These are phyloP conservation scores for Tricholoma flavovirens DNA, from an alignment of 768 basidiomycete species.

Conservation along the genomic window DNA sequence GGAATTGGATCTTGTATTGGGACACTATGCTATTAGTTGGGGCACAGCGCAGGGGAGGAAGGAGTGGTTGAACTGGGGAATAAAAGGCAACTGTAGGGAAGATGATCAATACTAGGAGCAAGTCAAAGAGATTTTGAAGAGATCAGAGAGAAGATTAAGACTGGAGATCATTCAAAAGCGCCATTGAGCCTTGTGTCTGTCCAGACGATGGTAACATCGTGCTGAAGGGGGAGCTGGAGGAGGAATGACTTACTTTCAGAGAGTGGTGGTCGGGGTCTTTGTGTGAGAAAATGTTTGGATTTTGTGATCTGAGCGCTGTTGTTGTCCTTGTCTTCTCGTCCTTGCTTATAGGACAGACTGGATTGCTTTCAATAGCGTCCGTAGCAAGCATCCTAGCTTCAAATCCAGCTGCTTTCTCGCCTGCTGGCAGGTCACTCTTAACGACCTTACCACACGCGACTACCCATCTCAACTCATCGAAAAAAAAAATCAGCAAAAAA, in stretches of 20 bases:
- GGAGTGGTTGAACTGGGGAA: constrained; percentile 32
- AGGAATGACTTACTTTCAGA: background rate
- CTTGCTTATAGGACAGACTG: constrained; percentile 35
- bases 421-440: constrained; percentile 90
- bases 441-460: constrained; percentile 70
- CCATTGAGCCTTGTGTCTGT: constrained; percentile 9
- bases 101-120: background rate
- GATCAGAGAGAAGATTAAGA: constrained; percentile 28
- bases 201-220: background rate
- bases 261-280: constrained; percentile 20
- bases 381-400: constrained; percentile 34
- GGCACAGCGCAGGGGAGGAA: constrained; percentile 21
- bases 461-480: constrained; percentile 43
- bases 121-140: background rate
- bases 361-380: constrained; percentile 42
- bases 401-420: constrained; percentile 61
- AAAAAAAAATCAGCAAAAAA: constrained; percentile 31
- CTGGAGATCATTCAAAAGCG: constrained; percentile 19
- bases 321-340: constrained; percentile 35
- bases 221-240: background rate
- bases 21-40: constrained; percentile 91
- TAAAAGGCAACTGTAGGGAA: constrained; percentile 14
- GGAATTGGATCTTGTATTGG: constrained; percentile 84
- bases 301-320: constrained; percentile 15
- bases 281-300: constrained; percentile 16